phyloP scores from a whole-genome alignment of 1,284 basidiomycete species.

The Chondrostereum purpureum region DNA sequence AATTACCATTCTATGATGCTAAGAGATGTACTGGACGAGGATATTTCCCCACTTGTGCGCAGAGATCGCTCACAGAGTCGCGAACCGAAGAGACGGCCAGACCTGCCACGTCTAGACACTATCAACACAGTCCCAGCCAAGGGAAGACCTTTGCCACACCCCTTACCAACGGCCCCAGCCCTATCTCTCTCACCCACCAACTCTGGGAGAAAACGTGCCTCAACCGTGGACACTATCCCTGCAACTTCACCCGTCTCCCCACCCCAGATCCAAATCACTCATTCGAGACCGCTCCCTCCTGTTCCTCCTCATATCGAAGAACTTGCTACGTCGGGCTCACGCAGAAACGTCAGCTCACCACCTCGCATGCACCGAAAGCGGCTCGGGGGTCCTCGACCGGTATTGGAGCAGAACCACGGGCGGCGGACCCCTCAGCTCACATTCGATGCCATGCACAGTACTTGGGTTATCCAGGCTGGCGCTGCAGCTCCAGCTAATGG shows the following conservation, averaged over 20 bases:
- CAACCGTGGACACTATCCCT: background rate
- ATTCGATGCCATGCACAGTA: background rate
- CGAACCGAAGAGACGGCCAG: background rate
- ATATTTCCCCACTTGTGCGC: background rate
- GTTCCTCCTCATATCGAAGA: background rate
- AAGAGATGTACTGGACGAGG: background rate
- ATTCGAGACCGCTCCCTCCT: background rate
- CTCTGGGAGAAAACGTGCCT: background rate
- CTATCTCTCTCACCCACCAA: background rate
- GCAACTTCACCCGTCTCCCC: background rate
- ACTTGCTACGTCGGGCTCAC: background rate
- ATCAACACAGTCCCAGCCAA: background rate
- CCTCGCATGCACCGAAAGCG: background rate
- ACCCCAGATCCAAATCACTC: background rate
- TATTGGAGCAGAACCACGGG: background rate
- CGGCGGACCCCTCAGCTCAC: background rate
- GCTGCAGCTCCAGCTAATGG: background rate
- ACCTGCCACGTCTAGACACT: background rate
- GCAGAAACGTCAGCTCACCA: background rate
- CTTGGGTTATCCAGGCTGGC: background rate
- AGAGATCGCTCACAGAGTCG: background rate
- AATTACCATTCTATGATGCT: background rate
- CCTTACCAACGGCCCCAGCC: background rate
- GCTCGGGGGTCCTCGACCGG: background rate
- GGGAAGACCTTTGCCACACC: background rate